Conservation (phyloP, 202 grass and related monocot species). For the Digitaria exilis region DNA sequence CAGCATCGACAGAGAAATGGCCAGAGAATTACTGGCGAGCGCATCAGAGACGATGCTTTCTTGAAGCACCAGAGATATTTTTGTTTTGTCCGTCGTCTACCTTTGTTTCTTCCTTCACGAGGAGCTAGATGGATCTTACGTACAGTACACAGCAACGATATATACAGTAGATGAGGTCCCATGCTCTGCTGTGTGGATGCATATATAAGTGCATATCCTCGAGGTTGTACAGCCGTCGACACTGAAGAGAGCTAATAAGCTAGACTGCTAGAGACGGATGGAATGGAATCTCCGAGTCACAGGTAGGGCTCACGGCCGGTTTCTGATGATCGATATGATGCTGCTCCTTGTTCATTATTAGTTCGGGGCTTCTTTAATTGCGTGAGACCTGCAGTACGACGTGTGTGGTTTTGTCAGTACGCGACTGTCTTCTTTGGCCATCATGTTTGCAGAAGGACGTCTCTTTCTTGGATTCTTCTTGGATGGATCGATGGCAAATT, state of each 20-base stretch:
- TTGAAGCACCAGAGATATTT: background rate
- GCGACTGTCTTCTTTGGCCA: constrained; percentile 2
- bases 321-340: constrained; percentile 10
- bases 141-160: background rate
- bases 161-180: constrained; percentile 27
- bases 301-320: constrained; percentile 22
- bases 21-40: background rate
- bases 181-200: background rate
- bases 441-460: background rate
- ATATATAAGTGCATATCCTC: background rate
- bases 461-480: background rate
- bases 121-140: constrained; percentile 28
- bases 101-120: constrained; percentile 55
- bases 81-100: background rate
- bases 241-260: constrained; percentile 11
- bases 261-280: background rate
- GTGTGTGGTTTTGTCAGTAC: constrained; percentile 7
- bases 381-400: constrained; percentile 10
- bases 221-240: background rate
- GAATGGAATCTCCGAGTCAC: constrained; percentile 23
- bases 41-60: background rate
- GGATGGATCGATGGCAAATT: background rate
- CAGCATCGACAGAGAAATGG: background rate
- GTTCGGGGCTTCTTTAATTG: constrained; percentile 45
- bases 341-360: background rate